Conservation (phyloP, 345 rosid species). For the Lenwebbia sp. region DNA sequence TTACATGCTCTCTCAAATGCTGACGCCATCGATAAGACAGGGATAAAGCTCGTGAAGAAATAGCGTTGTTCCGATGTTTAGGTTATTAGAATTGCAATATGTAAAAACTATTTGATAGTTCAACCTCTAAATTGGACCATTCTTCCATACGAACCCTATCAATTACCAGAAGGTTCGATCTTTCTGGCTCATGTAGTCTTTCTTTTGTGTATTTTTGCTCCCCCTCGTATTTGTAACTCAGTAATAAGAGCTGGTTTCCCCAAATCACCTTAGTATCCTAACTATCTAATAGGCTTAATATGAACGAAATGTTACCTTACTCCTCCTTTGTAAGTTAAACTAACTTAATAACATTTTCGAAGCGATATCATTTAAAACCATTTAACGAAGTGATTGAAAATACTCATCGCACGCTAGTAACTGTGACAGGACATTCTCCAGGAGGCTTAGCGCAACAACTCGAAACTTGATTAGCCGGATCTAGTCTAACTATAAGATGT, state of each 20-base stretch:
- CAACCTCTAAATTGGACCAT: neutral
- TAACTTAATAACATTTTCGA: neutral
- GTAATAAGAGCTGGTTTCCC: neutral
- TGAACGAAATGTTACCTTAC: neutral
- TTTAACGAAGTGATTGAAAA: neutral
- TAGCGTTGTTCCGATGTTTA: neutral
- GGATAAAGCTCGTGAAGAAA: neutral
- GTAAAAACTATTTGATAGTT: neutral
- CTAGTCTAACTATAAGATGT: neutral
- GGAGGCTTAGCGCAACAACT: neutral
- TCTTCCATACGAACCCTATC: neutral
- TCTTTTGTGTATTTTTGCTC: neutral
- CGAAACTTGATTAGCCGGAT: neutral
- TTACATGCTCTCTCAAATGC: neutral
- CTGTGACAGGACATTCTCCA: neutral
- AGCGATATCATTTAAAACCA: neutral
- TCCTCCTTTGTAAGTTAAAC: neutral
- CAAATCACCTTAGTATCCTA: neutral
- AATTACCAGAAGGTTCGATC: neutral
- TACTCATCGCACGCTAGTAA: fast-evolving
- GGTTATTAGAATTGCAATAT: neutral
- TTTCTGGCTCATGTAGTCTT: neutral
- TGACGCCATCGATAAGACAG: neutral
- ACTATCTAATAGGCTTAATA: neutral
- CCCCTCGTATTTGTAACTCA: neutral